Conservation (phyloP, 1,284 basidiomycete species). For the Trametes sp. region DNA sequence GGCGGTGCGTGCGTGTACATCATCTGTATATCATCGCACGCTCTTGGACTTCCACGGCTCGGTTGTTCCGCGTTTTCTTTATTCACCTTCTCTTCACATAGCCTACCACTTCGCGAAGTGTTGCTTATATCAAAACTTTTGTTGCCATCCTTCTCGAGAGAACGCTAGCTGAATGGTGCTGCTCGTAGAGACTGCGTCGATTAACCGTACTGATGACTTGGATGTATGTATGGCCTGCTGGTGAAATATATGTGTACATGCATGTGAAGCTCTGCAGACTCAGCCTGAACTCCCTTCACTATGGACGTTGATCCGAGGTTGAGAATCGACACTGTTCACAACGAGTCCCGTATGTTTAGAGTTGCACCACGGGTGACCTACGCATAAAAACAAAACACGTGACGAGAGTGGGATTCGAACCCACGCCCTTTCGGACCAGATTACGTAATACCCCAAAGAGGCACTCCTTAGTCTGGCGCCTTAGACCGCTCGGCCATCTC, state of each 20-base stretch:
- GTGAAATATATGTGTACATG: not conserved
- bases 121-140: not conserved
- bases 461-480: constrained; percentile 87
- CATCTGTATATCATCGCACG: constrained; percentile 29
- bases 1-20: constrained; percentile 27
- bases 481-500: constrained; percentile 87
- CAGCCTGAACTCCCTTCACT: too few relatives aligned
- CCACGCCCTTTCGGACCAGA: constrained; percentile 50
- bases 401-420: constrained; percentile 53
- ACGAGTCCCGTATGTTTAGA: too few relatives aligned
- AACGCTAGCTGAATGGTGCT: not conserved
- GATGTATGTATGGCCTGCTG: not conserved
- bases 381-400: too few relatives aligned
- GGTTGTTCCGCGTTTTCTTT: constrained; percentile 12
- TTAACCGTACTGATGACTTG: too few relatives aligned
- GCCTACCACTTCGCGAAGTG: not conserved
- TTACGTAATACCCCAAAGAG: too few relatives aligned
- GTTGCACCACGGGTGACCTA: too few relatives aligned
- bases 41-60: constrained; percentile 16
- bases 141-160: not conserved
- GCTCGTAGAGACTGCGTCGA: constrained; percentile 16
- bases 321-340: too few relatives aligned
- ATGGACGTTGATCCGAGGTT: too few relatives aligned
- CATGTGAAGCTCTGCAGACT: too few relatives aligned
- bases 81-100: constrained; percentile 7